phyloP scores from a whole-genome alignment of 768 basidiomycete species.

The Serendipita vermifera region DNA sequence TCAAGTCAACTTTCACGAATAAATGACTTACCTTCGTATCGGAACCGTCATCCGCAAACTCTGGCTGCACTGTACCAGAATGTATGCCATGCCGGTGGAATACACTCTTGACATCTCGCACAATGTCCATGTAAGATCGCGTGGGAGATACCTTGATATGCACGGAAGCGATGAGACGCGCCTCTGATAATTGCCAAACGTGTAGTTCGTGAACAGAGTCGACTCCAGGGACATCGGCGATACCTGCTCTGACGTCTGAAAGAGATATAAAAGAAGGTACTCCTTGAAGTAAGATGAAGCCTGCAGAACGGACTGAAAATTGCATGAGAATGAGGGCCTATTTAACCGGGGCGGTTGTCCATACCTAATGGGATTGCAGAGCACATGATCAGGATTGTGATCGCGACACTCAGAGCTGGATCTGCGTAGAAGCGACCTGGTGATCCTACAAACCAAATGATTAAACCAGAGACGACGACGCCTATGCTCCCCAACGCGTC shows the following conservation, averaged over 20 bases:
- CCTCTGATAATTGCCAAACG: slow-evolving; percentile 94
- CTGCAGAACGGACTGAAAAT: background rate
- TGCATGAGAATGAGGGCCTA: background rate
- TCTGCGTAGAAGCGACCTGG: slow-evolving; percentile 83
- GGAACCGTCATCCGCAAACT: slow-evolving; percentile 26
- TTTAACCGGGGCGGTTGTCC: background rate
- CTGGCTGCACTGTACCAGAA: slow-evolving; percentile 88
- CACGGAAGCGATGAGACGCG: slow-evolving; percentile 88
- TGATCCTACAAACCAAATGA: slow-evolving; percentile 86
- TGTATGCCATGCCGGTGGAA: slow-evolving; percentile 90
- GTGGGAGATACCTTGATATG: slow-evolving; percentile 77
- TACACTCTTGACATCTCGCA: slow-evolving; percentile 68
- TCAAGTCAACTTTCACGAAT: background rate
- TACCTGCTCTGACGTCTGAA: slow-evolving; percentile 73
- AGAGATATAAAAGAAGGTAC: slow-evolving; percentile 32
- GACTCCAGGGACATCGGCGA: slow-evolving; percentile 73
- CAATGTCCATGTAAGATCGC: slow-evolving; percentile 84
- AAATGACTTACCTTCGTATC: background rate
- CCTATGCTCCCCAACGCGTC: slow-evolving; percentile 97
- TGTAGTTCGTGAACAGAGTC: slow-evolving; percentile 86
- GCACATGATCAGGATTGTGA: slow-evolving; percentile 92
- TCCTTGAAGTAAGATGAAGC: slow-evolving; percentile 31
- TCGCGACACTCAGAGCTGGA: slow-evolving; percentile 83
- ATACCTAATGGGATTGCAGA: slow-evolving; percentile 67
- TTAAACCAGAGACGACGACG: slow-evolving; percentile 85